Base-by-base conservation (phyloP, 1,139 yeast species). In the Casaregolazyma suthepensis region DNA sequence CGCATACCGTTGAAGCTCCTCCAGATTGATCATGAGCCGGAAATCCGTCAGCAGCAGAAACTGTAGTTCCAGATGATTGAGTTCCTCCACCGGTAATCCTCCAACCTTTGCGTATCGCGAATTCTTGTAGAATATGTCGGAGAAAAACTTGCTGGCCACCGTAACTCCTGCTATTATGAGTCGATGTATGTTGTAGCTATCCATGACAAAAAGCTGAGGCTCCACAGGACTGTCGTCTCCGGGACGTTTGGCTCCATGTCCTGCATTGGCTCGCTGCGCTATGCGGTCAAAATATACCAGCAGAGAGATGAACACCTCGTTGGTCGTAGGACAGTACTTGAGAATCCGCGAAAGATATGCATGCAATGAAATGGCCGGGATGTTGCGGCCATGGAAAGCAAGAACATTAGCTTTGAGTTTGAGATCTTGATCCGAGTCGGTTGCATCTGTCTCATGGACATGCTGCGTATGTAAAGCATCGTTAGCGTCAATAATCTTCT, bases 71-170 rank as follows among this genome's bases (percentile, higher is more conserved):
- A 93, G 75, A 71, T 89, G 93, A 67, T 94, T 93, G 65, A 93
- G 77, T 67, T 93, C 99, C 56, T 90, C 96, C 54, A 91, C 78
- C 7, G 98, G 96, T 54, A 93, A 77, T 1, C 99, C 99, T 7
- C 99, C 99, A 44, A 93, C 98, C 70, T 93, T 89, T 22, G 99
- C 98, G 68, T 94, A 93, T 59, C 99, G 80, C 53, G 95, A 84
- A 70, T 94, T 93, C 66, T 94, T 93, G 76, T 94, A 93, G 68
- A 93, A 94, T 52, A 93, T 90, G 71, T 93, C 99, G 62, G 95
- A 85, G 69, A 91, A 91, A 70, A 93, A 94, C 72, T 93, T 93
- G 45, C 96, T 87, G 22, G 96, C 89, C 20, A 93, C 98, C 0
- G 99, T 93, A 54, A 94, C 87, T 9, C 98, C 99, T n/a, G 96